Percentiles rank a stretch among this genome's conserved stretches.
Evolutionary conservation across 805 yeast genomes (phyloP).

Genomic region (Clavispora vitiphila): DNA sequence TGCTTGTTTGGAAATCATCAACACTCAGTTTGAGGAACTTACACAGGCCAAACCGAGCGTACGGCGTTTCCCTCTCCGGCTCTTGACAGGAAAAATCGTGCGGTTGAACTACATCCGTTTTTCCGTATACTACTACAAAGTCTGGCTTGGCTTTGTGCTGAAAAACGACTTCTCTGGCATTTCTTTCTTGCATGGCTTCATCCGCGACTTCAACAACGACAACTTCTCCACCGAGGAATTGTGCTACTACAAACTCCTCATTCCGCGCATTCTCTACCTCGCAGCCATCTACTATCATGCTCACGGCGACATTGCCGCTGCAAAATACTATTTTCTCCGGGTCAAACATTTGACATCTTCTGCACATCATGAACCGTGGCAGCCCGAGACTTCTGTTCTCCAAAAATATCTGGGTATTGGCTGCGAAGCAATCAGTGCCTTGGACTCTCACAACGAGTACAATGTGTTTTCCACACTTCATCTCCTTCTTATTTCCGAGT

Average conservation of each 20-base stretch:
- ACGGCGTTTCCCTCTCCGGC: constrained; percentile 5
- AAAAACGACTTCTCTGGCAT: constrained; percentile 19
- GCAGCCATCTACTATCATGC: constrained; percentile 37
- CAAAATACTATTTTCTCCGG: constrained; percentile 36
- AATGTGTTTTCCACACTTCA: constrained; percentile 26
- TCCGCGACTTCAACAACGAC: constrained; percentile 31
- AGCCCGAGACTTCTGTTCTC: background rate
- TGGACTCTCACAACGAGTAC: constrained; percentile 22
- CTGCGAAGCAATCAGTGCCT: constrained; percentile 15
- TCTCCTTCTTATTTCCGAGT: constrained; percentile 22
- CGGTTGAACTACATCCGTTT: constrained; percentile 24
- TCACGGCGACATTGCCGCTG: constrained; percentile 28
- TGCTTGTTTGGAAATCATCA: constrained; percentile 22
- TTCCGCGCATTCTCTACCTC: constrained; percentile 36
- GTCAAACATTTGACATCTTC: constrained; percentile 21
- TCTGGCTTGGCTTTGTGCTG: constrained; percentile 31
- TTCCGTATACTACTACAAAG: constrained; percentile 28
- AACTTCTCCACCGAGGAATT: constrained; percentile 36
- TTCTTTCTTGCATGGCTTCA: constrained; percentile 25
- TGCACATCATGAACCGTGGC: background rate
- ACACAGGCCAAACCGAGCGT: constrained; percentile 1
- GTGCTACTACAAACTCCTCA: constrained; percentile 27
- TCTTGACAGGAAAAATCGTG: constrained; percentile 13
- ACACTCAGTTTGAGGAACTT: constrained; percentile 7
- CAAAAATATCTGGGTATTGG: constrained; percentile 21